These are phyloP conservation scores for Yamadazyma scolyti DNA, from an alignment of 805 yeast species.

Conservation along the genomic window DNA sequence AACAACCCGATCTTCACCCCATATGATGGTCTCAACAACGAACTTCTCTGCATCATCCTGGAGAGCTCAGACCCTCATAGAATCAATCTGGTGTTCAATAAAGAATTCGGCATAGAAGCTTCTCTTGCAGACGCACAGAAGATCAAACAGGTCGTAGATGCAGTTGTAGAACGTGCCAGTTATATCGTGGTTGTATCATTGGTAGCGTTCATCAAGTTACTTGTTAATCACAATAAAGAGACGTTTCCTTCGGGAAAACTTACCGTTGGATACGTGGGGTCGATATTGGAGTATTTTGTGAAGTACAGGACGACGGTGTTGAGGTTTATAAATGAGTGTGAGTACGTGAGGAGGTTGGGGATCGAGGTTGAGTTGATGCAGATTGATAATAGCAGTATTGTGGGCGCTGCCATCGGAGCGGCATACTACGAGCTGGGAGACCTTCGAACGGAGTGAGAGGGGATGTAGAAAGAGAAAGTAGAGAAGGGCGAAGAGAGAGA, in stretches of 20 bases:
- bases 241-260: slow-evolving; percentile 17
- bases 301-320: slow-evolving; percentile 30
- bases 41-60: slow-evolving; percentile 34
- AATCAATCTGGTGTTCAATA: slow-evolving; percentile 17
- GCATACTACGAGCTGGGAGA: slow-evolving; percentile 27
- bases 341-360: slow-evolving; percentile 19
- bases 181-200: slow-evolving; percentile 39
- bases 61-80: slow-evolving; percentile 21
- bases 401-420: slow-evolving; percentile 57
- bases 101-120: slow-evolving; percentile 23
- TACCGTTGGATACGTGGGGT: slow-evolving; percentile 48
- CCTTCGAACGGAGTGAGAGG: neutral
- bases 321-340: slow-evolving; percentile 20
- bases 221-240: slow-evolving; percentile 18
- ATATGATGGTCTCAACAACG: slow-evolving; percentile 38
- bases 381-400: slow-evolving; percentile 44
- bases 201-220: slow-evolving; percentile 31
- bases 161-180: slow-evolving; percentile 44
- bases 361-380: slow-evolving; percentile 33
- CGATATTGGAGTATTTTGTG: slow-evolving; percentile 44
- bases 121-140: slow-evolving; percentile 20
- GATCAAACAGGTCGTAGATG: slow-evolving; percentile 28
- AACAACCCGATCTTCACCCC: slow-evolving; percentile 10
- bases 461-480: neutral
- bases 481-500: neutral